Evolutionary conservation across 1,284 basidiomycete genomes (phyloP), one percentile per base, ranked within the genome.

Genomic region (Marasmius sp.): DNA sequence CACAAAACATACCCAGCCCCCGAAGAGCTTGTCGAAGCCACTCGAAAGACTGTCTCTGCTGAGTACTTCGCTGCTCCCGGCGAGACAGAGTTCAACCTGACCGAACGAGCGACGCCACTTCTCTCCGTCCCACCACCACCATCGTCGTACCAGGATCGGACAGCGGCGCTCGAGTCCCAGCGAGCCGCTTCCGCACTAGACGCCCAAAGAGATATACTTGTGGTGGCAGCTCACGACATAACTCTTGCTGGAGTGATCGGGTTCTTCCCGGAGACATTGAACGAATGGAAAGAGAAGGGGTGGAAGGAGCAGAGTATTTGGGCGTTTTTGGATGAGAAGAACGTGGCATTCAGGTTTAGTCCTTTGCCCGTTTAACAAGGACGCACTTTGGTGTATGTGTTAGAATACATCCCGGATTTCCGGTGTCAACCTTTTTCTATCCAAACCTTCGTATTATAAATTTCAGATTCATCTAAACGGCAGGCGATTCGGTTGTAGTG

Each of bases 241-340:
- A 63, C 58, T 16, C 34, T 67, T 10, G 45, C 33, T 5, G 65
- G 63, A 9, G 51, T 70, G 5, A 57, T 65, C 2, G 60, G 52
- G n/a, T 59, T 61, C 27, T 69, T 66, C 14, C 67, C 70, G 6
- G 54, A 50, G 2, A 59, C n/a, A 6, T 43, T 69, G 47, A 58
- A 71, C 58, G 53, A 49, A 2, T 71, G 70, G 69, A 63, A 70
- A 60, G 61, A 58, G 39, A 62, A 64, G 48, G 67, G 68, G 22
- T 70, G 65, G 67, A 71, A 71, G 59, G 54, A 64, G 1, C 51
- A 48, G 47, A 57, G 34, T 18, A 59, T 61, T 18, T 71, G 69
- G 68, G 64, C 65, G 16, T 68, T 70, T 49, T 49, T 69, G 6
- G 63, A 68, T 3, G 60, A 65, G 49, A 52, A 47, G 16, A 69